phyloP scores from a whole-genome alignment of 805 yeast genomes.

The Saccharomycopsis synnaedendra region DNA sequence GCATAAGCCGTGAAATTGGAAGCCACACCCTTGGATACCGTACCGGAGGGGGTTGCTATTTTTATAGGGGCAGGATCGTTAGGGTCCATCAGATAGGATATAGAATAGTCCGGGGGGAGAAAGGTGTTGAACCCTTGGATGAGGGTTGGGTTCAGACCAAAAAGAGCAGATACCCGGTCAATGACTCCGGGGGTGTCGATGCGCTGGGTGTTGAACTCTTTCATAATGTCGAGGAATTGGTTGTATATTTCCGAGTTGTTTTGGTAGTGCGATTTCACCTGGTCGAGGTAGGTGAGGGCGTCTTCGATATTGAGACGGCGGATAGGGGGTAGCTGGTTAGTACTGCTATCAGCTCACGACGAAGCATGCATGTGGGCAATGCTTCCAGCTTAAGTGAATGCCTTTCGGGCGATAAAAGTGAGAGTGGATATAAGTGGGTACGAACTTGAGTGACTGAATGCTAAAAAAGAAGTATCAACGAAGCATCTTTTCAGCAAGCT shows the following conservation, averaged over 20 bases:
- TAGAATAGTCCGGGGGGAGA: constrained; percentile 90
- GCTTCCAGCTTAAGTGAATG: no score
- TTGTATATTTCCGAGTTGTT: constrained; percentile 93
- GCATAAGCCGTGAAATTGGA: constrained; percentile 5
- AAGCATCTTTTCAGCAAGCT: no score
- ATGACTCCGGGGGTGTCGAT: constrained; percentile 98
- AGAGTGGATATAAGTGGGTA: no score
- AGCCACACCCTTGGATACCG: constrained; percentile 29
- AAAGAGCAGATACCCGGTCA: constrained; percentile 83
- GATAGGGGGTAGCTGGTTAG: background rate
- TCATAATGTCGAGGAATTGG: constrained; percentile 94
- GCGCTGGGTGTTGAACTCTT: constrained; percentile 91
- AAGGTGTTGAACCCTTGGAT: constrained; percentile 98
- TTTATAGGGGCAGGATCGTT: constrained; percentile 85
- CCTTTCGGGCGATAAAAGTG: no score
- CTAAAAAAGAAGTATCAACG: no score
- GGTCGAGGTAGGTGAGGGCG: constrained; percentile 90
- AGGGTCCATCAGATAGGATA: constrained; percentile 84
- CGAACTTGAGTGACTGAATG: no score
- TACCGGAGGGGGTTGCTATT: constrained; percentile 93
- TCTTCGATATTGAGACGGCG: constrained; percentile 71
- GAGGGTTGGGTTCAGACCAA: constrained; percentile 85
- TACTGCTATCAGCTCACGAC: no score
- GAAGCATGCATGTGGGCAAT: no score
- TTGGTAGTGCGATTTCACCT: constrained; percentile 86